phyloP scores from a whole-genome alignment of 805 yeast genomes.

The Candida berthetii region DNA sequence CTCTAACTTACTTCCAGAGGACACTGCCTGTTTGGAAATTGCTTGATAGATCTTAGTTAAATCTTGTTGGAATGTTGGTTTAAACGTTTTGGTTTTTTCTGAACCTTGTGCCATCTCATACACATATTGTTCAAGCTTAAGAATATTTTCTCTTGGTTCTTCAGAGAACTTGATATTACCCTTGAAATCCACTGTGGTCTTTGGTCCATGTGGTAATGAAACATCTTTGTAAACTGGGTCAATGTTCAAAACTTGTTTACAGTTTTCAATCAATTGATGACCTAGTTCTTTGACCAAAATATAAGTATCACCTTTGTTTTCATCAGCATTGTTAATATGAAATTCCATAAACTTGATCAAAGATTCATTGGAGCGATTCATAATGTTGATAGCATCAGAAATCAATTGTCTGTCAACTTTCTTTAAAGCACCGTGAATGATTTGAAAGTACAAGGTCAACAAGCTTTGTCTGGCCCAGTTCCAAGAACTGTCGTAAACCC shows the following conservation, averaged over 20 bases:
- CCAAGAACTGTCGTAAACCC: slow-evolving; percentile 97
- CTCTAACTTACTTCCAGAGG: slow-evolving; percentile 61
- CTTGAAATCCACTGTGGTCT: slow-evolving; percentile 78
- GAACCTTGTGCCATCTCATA: slow-evolving; percentile 96
- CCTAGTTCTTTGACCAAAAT: slow-evolving; percentile 86
- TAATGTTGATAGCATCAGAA: slow-evolving; percentile 91
- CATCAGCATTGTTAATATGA: slow-evolving; percentile 55
- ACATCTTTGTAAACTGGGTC: slow-evolving; percentile 96
- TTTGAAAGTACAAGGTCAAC: slow-evolving; percentile 87
- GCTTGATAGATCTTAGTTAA: slow-evolving; percentile 78
- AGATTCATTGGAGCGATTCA: slow-evolving; percentile 95
- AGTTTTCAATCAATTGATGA: slow-evolving; percentile 90
- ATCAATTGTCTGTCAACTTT: slow-evolving; percentile 95
- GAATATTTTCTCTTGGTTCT: slow-evolving; percentile 80
- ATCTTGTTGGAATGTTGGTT: slow-evolving; percentile 82
- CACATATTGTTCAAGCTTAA: slow-evolving; percentile 94
- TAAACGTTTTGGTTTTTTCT: slow-evolving; percentile 59
- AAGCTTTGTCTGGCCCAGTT: slow-evolving; percentile 99
- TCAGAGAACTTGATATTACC: slow-evolving; percentile 86
- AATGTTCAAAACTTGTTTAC: slow-evolving; percentile 73
- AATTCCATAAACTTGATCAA: slow-evolving; percentile 96
- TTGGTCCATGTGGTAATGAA: slow-evolving; percentile 90
- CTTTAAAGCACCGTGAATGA: slow-evolving; percentile 87
- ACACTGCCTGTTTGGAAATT: slow-evolving; percentile 63
- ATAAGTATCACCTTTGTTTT: slow-evolving; percentile 84